Evolutionary conservation across 2,329 filamentous ascomycete species (phyloP).

Genomic region (Colletotrichum agaves): DNA sequence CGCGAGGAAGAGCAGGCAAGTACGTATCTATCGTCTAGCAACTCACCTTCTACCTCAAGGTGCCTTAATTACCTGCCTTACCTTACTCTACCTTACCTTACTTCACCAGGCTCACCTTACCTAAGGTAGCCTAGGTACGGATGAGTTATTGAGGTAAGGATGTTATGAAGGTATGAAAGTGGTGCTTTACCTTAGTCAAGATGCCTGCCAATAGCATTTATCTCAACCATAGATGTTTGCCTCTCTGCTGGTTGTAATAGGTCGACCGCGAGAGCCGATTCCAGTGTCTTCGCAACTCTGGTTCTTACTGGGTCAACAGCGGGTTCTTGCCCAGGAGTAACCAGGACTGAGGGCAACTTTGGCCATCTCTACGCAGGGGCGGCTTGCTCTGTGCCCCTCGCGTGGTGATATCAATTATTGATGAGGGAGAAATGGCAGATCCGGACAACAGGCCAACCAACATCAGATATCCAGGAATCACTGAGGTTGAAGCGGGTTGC

Average conservation of each 20-base stretch:
- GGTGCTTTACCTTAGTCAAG: background rate
- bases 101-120: background rate
- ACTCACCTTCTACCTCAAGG: too few relatives aligned
- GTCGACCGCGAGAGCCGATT: slow-evolving; percentile 3
- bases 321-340: background rate
- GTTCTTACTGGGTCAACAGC: slow-evolving; percentile 8
- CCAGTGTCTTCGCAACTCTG: background rate
- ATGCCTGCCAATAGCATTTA: background rate
- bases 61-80: too few relatives aligned
- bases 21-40: too few relatives aligned
- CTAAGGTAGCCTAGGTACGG: background rate
- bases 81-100: too few relatives aligned
- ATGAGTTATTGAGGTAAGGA: too few relatives aligned
- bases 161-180: too few relatives aligned
- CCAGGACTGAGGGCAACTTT: background rate
- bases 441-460: slow-evolving; percentile 10
- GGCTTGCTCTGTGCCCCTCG: slow-evolving; percentile 19
- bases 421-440: slow-evolving; percentile 8
- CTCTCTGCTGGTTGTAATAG: slow-evolving; percentile 10
- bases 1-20: background rate
- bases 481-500: slow-evolving; percentile 5
- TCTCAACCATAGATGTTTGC: background rate
- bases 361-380: slow-evolving; percentile 13
- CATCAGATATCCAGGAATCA: background rate
- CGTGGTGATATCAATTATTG: slow-evolving; percentile 11